Conservation (phyloP, 2,329 filamentous ascomycete genomes). For the Fusarium sp. region DNA sequence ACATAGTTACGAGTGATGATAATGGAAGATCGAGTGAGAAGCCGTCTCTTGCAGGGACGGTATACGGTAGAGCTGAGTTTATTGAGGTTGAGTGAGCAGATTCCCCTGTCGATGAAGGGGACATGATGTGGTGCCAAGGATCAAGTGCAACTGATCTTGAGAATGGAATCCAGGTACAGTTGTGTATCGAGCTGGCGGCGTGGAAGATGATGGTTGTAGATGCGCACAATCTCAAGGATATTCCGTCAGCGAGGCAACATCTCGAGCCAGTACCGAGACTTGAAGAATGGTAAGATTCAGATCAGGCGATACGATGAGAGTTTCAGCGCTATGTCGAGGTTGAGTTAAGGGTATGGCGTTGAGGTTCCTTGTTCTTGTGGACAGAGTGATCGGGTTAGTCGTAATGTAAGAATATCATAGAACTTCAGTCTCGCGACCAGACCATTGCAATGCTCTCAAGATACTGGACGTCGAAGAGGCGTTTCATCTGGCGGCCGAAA, state of each 20-base stretch:
- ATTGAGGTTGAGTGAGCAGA: slow-evolving; percentile 57
- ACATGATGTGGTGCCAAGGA: slow-evolving; percentile 53
- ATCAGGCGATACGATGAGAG: slow-evolving; percentile 31
- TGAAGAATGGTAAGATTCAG: slow-evolving; percentile 19
- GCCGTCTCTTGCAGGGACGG: slow-evolving; percentile 56
- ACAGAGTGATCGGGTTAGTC: background rate
- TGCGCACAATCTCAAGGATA: slow-evolving; percentile 14
- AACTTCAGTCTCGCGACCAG: slow-evolving; percentile 18
- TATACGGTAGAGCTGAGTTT: slow-evolving; percentile 54
- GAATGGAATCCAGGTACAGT: slow-evolving; percentile 3
- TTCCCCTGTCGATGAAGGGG: slow-evolving; percentile 63
- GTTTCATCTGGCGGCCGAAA: slow-evolving; percentile 22
- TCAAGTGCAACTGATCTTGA: slow-evolving; percentile 31
- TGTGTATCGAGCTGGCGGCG: background rate
- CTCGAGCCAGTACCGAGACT: slow-evolving; percentile 22
- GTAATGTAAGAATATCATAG: slow-evolving; percentile 3
- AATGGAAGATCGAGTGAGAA: slow-evolving; percentile 61
- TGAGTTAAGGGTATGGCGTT: background rate
- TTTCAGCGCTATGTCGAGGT: slow-evolving; percentile 13
- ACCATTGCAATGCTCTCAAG: slow-evolving; percentile 13
- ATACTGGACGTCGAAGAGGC: slow-evolving; percentile 29
- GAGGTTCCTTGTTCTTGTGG: background rate
- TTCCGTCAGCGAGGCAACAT: slow-evolving; percentile 37
- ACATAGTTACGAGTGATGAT: slow-evolving; percentile 53
- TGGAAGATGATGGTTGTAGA: slow-evolving; percentile 4